Percentiles rank a stretch among this genome's conserved stretches.
Conservation (phyloP, 495 filamentous ascomycete species). For the Xanthoparmelia taractica region DNA sequence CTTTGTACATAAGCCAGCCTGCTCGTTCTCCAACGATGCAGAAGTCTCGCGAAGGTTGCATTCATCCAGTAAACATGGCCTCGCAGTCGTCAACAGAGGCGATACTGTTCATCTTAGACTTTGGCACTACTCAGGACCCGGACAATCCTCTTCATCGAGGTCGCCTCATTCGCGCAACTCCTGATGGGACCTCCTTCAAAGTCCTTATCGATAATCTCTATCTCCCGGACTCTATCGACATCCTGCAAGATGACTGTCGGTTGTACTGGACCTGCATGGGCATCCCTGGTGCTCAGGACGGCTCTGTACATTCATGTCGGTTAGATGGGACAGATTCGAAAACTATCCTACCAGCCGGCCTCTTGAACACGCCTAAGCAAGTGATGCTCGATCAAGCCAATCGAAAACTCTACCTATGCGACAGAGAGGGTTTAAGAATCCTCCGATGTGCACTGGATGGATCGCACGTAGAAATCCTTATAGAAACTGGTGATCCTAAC, state of each 20-base stretch:
- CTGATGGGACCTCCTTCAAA: neutral
- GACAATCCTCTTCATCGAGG: neutral
- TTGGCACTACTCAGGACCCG: neutral
- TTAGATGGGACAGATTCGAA: neutral
- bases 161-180: neutral
- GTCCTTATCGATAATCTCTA: neutral
- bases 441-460: neutral
- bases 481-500: neutral
- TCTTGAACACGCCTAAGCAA: neutral
- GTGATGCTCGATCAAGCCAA: neutral
- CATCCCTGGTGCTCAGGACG: neutral
- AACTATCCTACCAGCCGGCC: neutral
- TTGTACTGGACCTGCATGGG: neutral
- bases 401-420: neutral
- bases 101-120: neutral
- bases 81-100: neutral
- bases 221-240: conserved; percentile 3
- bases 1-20: too few relatives aligned
- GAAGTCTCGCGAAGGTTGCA: too few relatives aligned
- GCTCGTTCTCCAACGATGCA: too few relatives aligned
- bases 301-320: neutral
- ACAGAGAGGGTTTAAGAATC: neutral
- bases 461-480: neutral
- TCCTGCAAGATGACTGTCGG: neutral
- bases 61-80: neutral